These are phyloP conservation scores for Hypholoma fasciculare DNA, from an alignment of 768 basidiomycete genomes.

Conservation along the genomic window DNA sequence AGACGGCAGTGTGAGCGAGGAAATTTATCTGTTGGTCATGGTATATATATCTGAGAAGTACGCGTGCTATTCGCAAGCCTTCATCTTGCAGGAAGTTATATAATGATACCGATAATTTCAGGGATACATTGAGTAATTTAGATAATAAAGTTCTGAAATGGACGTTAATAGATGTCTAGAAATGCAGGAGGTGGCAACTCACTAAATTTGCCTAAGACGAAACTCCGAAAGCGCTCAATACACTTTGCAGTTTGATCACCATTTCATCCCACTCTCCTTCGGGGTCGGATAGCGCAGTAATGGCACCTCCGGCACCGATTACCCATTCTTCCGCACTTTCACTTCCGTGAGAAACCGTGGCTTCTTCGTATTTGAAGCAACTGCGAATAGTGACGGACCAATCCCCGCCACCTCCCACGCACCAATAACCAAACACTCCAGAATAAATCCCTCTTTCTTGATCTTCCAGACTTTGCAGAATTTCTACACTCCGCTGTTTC, in stretches of 20 bases:
- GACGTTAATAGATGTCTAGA: not conserved
- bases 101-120: too few relatives aligned
- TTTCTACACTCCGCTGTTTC: slow-evolving; percentile 91
- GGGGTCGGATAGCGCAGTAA: slow-evolving; percentile 87
- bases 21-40: too few relatives aligned
- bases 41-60: too few relatives aligned
- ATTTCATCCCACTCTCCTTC: slow-evolving; percentile 95
- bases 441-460: slow-evolving; percentile 81
- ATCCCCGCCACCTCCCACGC: slow-evolving; percentile 84
- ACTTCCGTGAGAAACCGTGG: slow-evolving; percentile 3
- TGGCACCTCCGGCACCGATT: slow-evolving; percentile 94
- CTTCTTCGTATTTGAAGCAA: slow-evolving; percentile 73
- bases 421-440: slow-evolving; percentile 92
- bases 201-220: slow-evolving; percentile 4
- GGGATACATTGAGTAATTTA: too few relatives aligned
- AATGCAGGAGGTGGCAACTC: not conserved
- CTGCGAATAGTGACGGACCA: slow-evolving; percentile 95
- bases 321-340: slow-evolving; percentile 57
- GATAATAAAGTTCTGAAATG: too few relatives aligned
- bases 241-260: slow-evolving; percentile 80
- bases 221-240: slow-evolving; percentile 62
- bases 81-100: too few relatives aligned
- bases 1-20: too few relatives aligned
- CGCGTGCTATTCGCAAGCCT: too few relatives aligned
- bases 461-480: slow-evolving; percentile 79